Conservation (phyloP, 2,329 filamentous ascomycete genomes). For the Alternaria arborescens region DNA sequence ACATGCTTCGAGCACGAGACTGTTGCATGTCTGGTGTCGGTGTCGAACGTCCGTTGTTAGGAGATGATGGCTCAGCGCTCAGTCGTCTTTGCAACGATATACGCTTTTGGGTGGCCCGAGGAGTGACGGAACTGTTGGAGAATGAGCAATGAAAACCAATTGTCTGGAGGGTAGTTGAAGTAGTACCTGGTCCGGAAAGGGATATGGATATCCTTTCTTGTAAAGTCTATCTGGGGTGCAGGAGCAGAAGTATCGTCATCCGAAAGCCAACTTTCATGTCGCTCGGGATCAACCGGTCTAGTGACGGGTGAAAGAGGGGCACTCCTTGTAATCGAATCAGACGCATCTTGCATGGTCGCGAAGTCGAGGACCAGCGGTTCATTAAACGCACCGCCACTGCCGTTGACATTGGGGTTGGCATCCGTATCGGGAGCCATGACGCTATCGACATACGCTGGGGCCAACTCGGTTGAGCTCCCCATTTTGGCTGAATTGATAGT, state of each 20-base stretch:
- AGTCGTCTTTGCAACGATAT: constrained; percentile 28
- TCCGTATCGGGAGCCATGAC: constrained; percentile 35
- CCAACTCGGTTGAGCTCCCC: constrained; percentile 33
- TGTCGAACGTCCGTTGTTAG: constrained; percentile 24
- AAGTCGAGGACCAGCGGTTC: constrained; percentile 46
- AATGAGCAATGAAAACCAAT: constrained; percentile 20
- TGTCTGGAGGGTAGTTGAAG: background rate
- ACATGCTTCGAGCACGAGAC: constrained; percentile 23
- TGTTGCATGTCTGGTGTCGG: constrained; percentile 29
- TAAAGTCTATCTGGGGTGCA: constrained; percentile 45
- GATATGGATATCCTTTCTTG: constrained; percentile 48
- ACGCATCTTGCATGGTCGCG: constrained; percentile 35
- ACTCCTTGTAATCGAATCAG: constrained; percentile 30
- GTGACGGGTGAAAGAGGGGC: constrained; percentile 28
- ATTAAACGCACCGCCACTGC: constrained; percentile 29
- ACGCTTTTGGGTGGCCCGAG: constrained; percentile 29
- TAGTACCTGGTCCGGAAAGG: constrained; percentile 48
- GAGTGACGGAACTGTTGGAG: constrained; percentile 31
- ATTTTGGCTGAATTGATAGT: constrained; percentile 36
- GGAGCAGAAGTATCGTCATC: constrained; percentile 43
- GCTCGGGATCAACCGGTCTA: constrained; percentile 19
- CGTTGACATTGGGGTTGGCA: constrained; percentile 20
- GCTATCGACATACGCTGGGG: constrained; percentile 39
- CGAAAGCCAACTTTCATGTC: constrained; percentile 31
- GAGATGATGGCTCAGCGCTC: constrained; percentile 25